Percentiles rank a stretch among this genome's conserved stretches.
phyloP scores from a whole-genome alignment of 2,329 filamentous ascomycete species.

The Aspergillus eucalypticola region DNA sequence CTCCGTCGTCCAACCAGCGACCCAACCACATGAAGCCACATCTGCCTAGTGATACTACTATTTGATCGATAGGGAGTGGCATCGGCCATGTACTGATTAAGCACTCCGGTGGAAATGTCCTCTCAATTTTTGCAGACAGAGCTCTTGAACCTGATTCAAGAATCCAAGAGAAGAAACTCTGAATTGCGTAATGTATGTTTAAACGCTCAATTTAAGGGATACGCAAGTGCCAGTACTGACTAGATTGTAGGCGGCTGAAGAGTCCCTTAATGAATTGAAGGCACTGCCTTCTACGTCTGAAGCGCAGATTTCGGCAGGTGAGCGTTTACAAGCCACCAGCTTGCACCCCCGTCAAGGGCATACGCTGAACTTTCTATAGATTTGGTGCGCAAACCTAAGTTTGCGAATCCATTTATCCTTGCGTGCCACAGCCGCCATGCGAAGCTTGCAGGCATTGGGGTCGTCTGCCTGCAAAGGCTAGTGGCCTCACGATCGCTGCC shows the following conservation, averaged over 20 bases:
- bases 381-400: constrained; percentile 75
- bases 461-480: constrained; percentile 84
- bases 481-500: constrained; percentile 81
- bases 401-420: constrained; percentile 91
- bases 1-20: constrained; percentile 4
- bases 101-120: constrained; percentile 66
- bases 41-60: constrained; percentile 15
- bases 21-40: constrained; percentile 17
- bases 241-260: constrained; percentile 74
- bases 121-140: constrained; percentile 85
- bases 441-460: constrained; percentile 84
- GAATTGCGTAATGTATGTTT: constrained; percentile 70
- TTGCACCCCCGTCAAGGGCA: not conserved
- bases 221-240: constrained; percentile 23
- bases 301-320: constrained; percentile 71
- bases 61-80: constrained; percentile 19
- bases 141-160: constrained; percentile 86
- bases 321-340: constrained; percentile 17
- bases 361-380: constrained; percentile 57
- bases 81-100: constrained; percentile 34
- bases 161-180: constrained; percentile 91
- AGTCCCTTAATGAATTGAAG: constrained; percentile 87
- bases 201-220: constrained; percentile 16
- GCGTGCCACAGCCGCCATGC: constrained; percentile 87
- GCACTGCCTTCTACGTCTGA: constrained; percentile 72